A percentile compares a stretch with the other conserved stretches of the same genome.
Evolutionary conservation across 306 rosid species (phyloP).

Genomic region (Sechiopsis laciniata): DNA sequence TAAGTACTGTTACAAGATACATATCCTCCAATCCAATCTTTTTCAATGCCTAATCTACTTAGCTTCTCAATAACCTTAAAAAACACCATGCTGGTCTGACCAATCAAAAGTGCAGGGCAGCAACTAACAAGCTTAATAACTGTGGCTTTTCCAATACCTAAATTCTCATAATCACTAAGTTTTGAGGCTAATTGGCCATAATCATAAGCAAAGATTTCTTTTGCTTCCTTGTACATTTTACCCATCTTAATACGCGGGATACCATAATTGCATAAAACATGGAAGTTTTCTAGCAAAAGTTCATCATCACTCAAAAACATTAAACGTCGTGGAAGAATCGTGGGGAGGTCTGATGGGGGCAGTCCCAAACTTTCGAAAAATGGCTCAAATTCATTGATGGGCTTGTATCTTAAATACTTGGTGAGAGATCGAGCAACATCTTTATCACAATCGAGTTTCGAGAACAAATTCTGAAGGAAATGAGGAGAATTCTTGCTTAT

Average conservation of each 20-base stretch:
- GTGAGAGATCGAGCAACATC: slow-evolving; percentile 38
- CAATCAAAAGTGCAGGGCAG: slow-evolving; percentile 63
- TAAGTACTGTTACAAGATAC: slow-evolving; percentile 37
- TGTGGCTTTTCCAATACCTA: slow-evolving; percentile 52
- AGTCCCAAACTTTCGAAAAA: slow-evolving; percentile 75
- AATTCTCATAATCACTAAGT: slow-evolving; percentile 48
- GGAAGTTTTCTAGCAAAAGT: slow-evolving; percentile 48
- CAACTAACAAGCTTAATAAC: slow-evolving; percentile 53
- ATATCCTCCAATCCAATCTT: slow-evolving; percentile 53
- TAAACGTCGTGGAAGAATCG: slow-evolving; percentile 42
- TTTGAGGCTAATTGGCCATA: slow-evolving; percentile 42
- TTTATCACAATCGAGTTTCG: slow-evolving; percentile 29
- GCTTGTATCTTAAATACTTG: slow-evolving; percentile 51
- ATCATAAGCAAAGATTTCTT: slow-evolving; percentile 47
- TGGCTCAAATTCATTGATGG: slow-evolving; percentile 78
- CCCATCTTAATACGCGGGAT: slow-evolving; percentile 56
- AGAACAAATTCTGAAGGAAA: slow-evolving; percentile 43
- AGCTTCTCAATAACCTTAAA: slow-evolving; percentile 44
- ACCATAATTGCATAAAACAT: slow-evolving; percentile 48
- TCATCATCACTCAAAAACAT: slow-evolving; percentile 51
- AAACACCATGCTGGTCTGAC: slow-evolving; percentile 35
- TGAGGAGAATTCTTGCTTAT: slow-evolving; percentile 60
- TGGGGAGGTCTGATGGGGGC: slow-evolving; percentile 36
- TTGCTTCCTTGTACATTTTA: slow-evolving; percentile 54
- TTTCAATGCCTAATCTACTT: slow-evolving; percentile 42